Evolutionary conservation across 805 yeast genomes (phyloP).

Genomic region (Wickerhamiella azymoides): DNA sequence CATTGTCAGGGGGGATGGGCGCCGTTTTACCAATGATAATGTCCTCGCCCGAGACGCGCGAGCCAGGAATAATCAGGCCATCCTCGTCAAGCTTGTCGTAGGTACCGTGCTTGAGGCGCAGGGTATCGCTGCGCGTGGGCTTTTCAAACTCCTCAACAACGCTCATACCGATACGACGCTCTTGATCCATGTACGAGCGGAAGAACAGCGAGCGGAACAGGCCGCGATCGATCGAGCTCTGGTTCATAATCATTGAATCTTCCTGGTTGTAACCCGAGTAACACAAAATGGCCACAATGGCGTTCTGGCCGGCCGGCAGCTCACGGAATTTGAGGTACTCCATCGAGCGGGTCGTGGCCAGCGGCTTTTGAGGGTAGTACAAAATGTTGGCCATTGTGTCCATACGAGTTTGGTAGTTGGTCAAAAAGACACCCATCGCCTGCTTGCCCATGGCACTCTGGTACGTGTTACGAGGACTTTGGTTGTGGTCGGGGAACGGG

Average conservation of each 20-base stretch:
- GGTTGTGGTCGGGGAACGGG: slow-evolving; percentile 99
- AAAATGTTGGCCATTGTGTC: slow-evolving; percentile 98
- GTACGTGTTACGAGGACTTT: slow-evolving; percentile 97
- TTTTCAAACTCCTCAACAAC: slow-evolving; percentile 96
- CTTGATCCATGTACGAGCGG: slow-evolving; percentile 97
- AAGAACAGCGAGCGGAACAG: slow-evolving; percentile 89
- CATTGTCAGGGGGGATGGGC: slow-evolving; percentile 98
- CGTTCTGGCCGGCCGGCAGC: slow-evolving; percentile 97
- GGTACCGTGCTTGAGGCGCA: slow-evolving; percentile 94
- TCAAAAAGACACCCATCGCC: slow-evolving; percentile 97
- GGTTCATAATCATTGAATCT: slow-evolving; percentile 99
- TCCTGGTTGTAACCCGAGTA: slow-evolving; percentile 98
- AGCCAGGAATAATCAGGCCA: slow-evolving; percentile 96
- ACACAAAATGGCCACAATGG: slow-evolving; percentile 95
- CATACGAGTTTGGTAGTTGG: slow-evolving; percentile 94
- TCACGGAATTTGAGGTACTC: slow-evolving; percentile 94
- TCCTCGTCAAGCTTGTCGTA: slow-evolving; percentile 97
- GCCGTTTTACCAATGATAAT: slow-evolving; percentile 97
- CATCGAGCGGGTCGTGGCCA: slow-evolving; percentile 97
- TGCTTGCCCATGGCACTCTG: slow-evolving; percentile 99
- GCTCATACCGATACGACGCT: slow-evolving; percentile 95
- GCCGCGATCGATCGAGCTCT: slow-evolving; percentile 93
- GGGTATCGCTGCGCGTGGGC: slow-evolving; percentile 87
- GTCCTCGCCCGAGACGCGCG: slow-evolving; percentile 97
- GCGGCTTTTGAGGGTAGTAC: slow-evolving; percentile 94